phyloP scores from a whole-genome alignment of 2,329 filamentous ascomycete genomes.

The Penicillium janthinellum region DNA sequence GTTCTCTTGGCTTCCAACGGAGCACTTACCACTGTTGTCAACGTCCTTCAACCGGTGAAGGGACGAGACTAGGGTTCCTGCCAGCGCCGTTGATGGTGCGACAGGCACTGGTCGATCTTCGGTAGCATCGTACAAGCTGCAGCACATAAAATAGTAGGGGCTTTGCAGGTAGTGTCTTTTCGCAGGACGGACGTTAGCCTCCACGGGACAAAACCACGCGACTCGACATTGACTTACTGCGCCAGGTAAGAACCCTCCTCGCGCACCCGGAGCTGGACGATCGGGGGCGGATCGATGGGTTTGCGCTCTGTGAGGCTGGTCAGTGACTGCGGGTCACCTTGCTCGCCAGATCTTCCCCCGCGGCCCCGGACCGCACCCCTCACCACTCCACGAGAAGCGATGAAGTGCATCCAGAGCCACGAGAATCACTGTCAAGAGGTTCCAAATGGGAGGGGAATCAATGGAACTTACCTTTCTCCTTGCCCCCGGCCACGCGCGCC shows the following conservation, averaged over 20 bases:
- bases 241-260: conserved; percentile 52
- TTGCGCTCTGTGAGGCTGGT: conserved; percentile 65
- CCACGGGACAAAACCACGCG: not conserved
- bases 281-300: conserved; percentile 80
- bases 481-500: conserved; percentile 69
- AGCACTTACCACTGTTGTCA: conserved; percentile 60
- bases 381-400: not conserved
- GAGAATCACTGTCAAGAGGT: not conserved
- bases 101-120: conserved; percentile 49
- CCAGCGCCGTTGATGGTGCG: conserved; percentile 57
- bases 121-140: conserved; percentile 55
- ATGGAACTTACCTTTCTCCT: conserved; percentile 66
- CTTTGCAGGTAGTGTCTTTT: conserved; percentile 63
- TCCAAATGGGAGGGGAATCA: not conserved
- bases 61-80: conserved; percentile 77
- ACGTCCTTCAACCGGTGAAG: conserved; percentile 79
- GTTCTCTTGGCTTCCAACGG: not conserved
- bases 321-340: conserved; percentile 11
- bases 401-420: not conserved
- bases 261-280: conserved; percentile 69
- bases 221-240: conserved; percentile 54
- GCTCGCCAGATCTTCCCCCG: not conserved
- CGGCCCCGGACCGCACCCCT: not conserved
- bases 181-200: conserved; percentile 17
- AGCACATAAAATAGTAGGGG: conserved; percentile 65